These are phyloP conservation scores for Penicillium sp. DNA, from an alignment of 2,329 filamentous ascomycete species.

Conservation along the genomic window DNA sequence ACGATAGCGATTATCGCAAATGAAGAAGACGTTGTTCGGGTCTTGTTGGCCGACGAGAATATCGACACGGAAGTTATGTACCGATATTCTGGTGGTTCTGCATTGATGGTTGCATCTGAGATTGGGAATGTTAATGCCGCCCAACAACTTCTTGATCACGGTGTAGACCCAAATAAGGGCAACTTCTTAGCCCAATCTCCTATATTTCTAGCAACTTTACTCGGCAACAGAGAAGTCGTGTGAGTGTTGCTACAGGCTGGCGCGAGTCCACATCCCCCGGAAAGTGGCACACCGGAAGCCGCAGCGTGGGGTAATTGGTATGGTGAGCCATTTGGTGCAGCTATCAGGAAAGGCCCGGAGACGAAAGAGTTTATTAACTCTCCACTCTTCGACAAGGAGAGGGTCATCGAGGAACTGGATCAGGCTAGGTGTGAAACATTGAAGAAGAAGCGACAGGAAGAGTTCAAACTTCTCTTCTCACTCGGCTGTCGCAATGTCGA, in stretches of 20 bases:
- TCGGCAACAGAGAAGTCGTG: not conserved
- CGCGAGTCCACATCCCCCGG: not conserved
- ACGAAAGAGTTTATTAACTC: not conserved
- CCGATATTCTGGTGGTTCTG: not conserved
- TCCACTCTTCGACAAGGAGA: not conserved
- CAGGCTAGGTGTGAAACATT: not conserved
- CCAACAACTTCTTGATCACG: not conserved
- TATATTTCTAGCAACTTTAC: not conserved
- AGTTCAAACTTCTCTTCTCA: not conserved
- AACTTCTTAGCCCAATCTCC: not conserved
- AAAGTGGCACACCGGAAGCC: not conserved
- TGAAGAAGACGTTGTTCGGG: not conserved
- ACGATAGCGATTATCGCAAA: not conserved
- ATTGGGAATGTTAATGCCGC: not conserved
- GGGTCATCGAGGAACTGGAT: not conserved
- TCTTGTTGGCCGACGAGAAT: not conserved
- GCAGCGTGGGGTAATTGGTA: not conserved
- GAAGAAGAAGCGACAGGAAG: not conserved
- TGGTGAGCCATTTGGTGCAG: not conserved
- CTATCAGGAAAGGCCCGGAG: not conserved
- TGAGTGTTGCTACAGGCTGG: not conserved
- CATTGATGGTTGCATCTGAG: not conserved
- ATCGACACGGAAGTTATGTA: not conserved
- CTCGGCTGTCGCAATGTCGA: not conserved
- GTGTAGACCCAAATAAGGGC: not conserved